phyloP scores from a whole-genome alignment of 176 grass and related monocot species.

The Rhynchospora tenuis region DNA sequence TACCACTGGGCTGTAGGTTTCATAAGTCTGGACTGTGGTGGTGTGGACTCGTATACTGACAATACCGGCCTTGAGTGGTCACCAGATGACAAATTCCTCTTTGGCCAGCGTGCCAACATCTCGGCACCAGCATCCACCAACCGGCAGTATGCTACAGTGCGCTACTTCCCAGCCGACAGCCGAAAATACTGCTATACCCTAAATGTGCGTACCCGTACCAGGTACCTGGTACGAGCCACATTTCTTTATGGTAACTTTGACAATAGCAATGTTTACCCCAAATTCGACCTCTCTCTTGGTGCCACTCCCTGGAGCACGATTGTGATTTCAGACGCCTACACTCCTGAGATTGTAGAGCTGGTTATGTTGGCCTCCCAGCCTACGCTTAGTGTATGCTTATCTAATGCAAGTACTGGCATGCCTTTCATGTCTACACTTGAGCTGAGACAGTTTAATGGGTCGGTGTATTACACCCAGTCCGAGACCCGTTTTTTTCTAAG shows the following conservation, averaged over 20 bases:
- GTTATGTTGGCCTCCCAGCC: conserved; percentile 64
- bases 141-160: conserved; percentile 33
- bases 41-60: conserved; percentile 29
- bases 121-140: conserved; percentile 5
- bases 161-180: conserved; percentile 41
- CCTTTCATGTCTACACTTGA: conserved; percentile 92
- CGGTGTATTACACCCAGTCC: conserved; percentile 69
- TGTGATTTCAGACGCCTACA: conserved; percentile 64
- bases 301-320: conserved; percentile 74
- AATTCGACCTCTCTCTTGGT: conserved; percentile 77
- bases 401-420: conserved; percentile 77
- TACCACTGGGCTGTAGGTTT: conserved; percentile 24
- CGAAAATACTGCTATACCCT: conserved; percentile 49
- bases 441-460: conserved; percentile 84
- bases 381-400: conserved; percentile 65
- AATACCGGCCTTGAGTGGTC: conserved; percentile 34
- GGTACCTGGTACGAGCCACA: conserved; percentile 44
- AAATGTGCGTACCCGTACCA: conserved; percentile 34
- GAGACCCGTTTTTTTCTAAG: conserved; percentile 70
- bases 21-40: conserved; percentile 48
- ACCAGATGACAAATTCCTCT: conserved; percentile 29
- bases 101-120: conserved; percentile 28
- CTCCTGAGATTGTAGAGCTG: conserved; percentile 48
- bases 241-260: conserved; percentile 42
- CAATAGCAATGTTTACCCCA: conserved; percentile 81